Evolutionary conservation across 1,284 basidiomycete genomes (phyloP).

Genomic region (Mrakiaceae sp.): DNA sequence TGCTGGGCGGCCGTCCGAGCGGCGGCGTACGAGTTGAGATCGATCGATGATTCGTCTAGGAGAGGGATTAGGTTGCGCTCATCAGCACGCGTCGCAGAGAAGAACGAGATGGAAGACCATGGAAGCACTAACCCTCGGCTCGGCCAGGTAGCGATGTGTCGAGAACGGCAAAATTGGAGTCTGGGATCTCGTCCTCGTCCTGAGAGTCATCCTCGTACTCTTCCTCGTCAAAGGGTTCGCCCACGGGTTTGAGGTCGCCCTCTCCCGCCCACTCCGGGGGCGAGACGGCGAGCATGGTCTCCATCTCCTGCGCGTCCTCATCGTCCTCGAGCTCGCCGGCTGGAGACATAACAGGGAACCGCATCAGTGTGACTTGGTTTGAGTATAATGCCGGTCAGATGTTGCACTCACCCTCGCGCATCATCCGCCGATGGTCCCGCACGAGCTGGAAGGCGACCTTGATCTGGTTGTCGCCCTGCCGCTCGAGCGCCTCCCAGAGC

Average conservation of each 20-base stretch:
- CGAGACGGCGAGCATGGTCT: constrained; percentile 40
- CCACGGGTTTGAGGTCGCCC: not conserved
- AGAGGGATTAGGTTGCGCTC: not conserved
- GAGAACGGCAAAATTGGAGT: constrained; percentile 61
- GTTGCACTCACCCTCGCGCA: constrained; percentile 52
- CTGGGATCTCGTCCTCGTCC: constrained; percentile 48
- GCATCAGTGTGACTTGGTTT: not conserved
- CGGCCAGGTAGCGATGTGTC: constrained; percentile 62
- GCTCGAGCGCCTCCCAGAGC: constrained; percentile 69
- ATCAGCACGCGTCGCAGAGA: not conserved
- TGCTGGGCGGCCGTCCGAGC: constrained; percentile 32
- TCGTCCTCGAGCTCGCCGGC: constrained; percentile 29
- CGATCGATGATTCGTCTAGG: constrained; percentile 16
- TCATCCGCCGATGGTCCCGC: constrained; percentile 73
- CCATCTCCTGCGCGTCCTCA: constrained; percentile 35
- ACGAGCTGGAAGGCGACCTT: constrained; percentile 94
- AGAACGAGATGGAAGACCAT: not conserved
- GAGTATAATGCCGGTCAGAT: not conserved
- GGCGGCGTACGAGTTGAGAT: constrained; percentile 24
- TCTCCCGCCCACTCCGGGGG: constrained; percentile 40
- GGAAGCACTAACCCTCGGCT: constrained; percentile 23
- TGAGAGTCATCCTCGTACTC: constrained; percentile 47
- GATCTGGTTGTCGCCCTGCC: constrained; percentile 84
- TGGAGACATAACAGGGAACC: constrained; percentile 5
- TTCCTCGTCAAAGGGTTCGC: constrained; percentile 32